Base-by-base conservation (phyloP, 305 asterid species). In the Fraxinus baroniana region DNA sequence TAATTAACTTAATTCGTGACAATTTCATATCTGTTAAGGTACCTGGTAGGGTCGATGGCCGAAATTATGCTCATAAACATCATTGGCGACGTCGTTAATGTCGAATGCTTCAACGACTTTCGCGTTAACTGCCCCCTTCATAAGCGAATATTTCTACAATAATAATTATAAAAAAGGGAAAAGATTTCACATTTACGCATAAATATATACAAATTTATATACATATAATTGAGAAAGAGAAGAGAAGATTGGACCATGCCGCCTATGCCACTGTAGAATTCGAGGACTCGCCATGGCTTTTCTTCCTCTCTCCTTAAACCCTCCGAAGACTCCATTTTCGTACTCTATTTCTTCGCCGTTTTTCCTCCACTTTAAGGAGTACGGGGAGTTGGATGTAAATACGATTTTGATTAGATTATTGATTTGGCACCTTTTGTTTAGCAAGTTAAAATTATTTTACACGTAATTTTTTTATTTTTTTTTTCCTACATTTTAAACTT, bases 11-110 rank as follows among this genome's bases (percentile, higher is more conserved):
- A 72, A 32, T 72, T 30, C 26, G 22, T 52, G 28, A 60, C 30
- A 6, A 66, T 66, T 9, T 66, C 74, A 66, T 66, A 22, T 66
- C 46, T 33, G 46, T 28, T 3, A 77, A 77, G 60, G 28, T 80
- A 94, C 99, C 94, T 95, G 98, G 82, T 84, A 86, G 8, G 99
- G 98, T n/a, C 97, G 97, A 89, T 94, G 99, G 76, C 93, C 93
- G 55, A 95, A 95, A 84, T 95, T 95, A 78, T 92, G 99, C 85
- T 90, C 91, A 49, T 95, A 95, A 76, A 95, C 97, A 83, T 95
- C 97, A 86, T 95, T 95, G 0, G 99, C 99, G 18, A 91, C 87
- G 82, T 95, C 97, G 77, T 93, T 95, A 18, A 95, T 93, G 89
- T 95, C 99, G 83, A 95, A 95, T 12, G 99, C 95, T 87, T 95